Percentiles rank a stretch among this genome's conserved stretches.
Conservation (phyloP, 495 filamentous ascomycete species). For the Aspergillus funiculosus region DNA sequence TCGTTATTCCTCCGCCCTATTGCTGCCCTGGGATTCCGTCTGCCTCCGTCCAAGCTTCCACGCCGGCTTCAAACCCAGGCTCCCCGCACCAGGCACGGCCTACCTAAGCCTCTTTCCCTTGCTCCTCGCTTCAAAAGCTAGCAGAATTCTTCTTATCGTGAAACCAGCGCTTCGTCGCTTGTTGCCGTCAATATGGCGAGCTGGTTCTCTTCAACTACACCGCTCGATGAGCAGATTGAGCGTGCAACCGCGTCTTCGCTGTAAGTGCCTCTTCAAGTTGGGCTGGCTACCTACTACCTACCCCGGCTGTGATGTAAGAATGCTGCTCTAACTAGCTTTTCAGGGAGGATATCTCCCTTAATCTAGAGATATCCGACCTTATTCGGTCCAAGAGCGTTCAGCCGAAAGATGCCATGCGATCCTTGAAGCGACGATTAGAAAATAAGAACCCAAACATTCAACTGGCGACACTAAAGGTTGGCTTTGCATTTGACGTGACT, state of each 20-base stretch:
- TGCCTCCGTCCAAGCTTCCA: background rate
- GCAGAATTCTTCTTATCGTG: conserved; percentile 4
- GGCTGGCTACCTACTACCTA: too few relatives aligned
- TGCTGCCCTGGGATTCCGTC: too few relatives aligned
- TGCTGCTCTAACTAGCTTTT: conserved; percentile 6
- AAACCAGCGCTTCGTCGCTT: conserved; percentile 4
- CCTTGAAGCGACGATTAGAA: conserved; percentile 85
- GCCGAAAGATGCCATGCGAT: conserved; percentile 95
- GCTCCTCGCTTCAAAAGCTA: background rate
- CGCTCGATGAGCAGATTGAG: conserved; percentile 94
- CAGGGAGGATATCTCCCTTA: conserved; percentile 93
- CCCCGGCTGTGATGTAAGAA: too few relatives aligned
- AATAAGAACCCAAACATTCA: conserved; percentile 97
- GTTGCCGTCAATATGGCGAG: conserved; percentile 61
- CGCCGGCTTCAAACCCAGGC: background rate
- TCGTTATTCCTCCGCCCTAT: background rate
- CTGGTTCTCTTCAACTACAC: conserved; percentile 84
- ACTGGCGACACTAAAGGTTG: conserved; percentile 82
- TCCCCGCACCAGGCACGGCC: too few relatives aligned
- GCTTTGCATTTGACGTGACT: too few relatives aligned
- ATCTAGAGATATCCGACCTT: conserved; percentile 93
- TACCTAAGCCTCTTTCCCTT: background rate
- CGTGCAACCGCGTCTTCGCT: conserved; percentile 88
- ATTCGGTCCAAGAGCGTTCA: conserved; percentile 95
- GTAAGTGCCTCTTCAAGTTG: too few relatives aligned